Evolutionary conservation across 306 rosid genomes (phyloP), one percentile per base, ranked within the genome.

Genomic region (Vachellia collinsii): DNA sequence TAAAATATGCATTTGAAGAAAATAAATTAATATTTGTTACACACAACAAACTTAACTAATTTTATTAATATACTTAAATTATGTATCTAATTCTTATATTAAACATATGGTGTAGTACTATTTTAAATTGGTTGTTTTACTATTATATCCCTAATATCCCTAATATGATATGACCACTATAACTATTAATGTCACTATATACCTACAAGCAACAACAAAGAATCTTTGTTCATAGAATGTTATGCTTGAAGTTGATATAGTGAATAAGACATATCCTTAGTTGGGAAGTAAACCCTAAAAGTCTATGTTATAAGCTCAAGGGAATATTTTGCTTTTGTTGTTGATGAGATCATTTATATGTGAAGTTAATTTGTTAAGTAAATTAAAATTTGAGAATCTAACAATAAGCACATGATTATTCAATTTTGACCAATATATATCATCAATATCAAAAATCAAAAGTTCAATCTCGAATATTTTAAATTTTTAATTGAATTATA

Each of bases 201-300:
- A 54, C 25, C 23, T 54, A 8, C 23, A 8, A 54, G 25, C 1
- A 7, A 54, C 23, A 59, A 59, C 16, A 23, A 59, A 59, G 65
- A 59, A 23, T 59, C 37, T 59, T 22, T 59, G 22, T 22, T 59
- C 65, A 16, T 59, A 10, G 37, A 59, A 4, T 13, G 47, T 70
- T 47, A 44, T 14, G 6, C 39, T 51, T 74, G 61, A 20, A 68
- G 72, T 75, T 66, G 69, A 67, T 75, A 46, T 20, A 44, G 20
- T 43, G 68, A 34, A 16, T 53, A 44, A 44, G 80, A 42, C 68
- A 4, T 67, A 13, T 66, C 67, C 68, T 82, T 63, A 22, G 37
- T 3, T 22, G 6, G 65, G 65, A 59, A 59, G 72, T 41, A 76
- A 68, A 43, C 56, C 48, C 70, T 72, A 34, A 64, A 79, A n/a